A percentile compares a stretch with the other conserved stretches of the same genome.
phyloP scores from a whole-genome alignment of 768 basidiomycete species.

The Fomitopsis serialis region DNA sequence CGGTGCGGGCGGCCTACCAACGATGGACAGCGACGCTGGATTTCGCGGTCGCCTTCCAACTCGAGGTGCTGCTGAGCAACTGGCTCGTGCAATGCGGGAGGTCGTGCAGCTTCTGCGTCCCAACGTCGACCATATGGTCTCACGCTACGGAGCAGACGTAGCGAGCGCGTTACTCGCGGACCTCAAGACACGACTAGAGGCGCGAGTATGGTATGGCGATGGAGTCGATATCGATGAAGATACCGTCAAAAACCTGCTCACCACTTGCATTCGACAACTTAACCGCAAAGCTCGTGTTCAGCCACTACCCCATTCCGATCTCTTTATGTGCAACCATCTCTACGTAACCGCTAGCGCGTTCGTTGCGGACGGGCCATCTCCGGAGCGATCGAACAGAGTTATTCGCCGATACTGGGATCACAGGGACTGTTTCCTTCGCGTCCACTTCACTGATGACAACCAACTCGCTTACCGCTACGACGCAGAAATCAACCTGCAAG shows the following conservation, averaged over 20 bases:
- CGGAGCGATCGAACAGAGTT: constrained; percentile 58
- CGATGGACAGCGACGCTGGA: constrained; percentile 31
- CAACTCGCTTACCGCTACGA: constrained; percentile 48
- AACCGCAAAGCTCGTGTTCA: background rate
- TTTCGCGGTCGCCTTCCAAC: constrained; percentile 57
- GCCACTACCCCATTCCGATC: constrained; percentile 17
- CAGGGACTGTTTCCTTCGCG: constrained; percentile 55
- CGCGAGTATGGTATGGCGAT: constrained; percentile 15
- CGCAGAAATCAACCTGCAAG: constrained; percentile 46
- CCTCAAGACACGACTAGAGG: constrained; percentile 26
- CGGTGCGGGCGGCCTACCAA: constrained; percentile 26
- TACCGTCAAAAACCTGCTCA: constrained; percentile 7
- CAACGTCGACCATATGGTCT: constrained; percentile 25
- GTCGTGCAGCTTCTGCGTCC: constrained; percentile 35
- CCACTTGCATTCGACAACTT: constrained; percentile 22
- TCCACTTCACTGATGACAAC: constrained; percentile 58
- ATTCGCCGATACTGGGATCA: constrained; percentile 45
- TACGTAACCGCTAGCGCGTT: constrained; percentile 51
- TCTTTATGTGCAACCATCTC: constrained; percentile 42
- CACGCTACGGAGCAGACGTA: constrained; percentile 28
- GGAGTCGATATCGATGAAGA: constrained; percentile 2
- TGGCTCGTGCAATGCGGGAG: constrained; percentile 44
- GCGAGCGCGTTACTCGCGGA: constrained; percentile 35
- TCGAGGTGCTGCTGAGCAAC: constrained; percentile 37
- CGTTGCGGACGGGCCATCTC: constrained; percentile 46